Conservation (phyloP, 2,329 filamentous ascomycete genomes). For the Talaromyces sp. region DNA sequence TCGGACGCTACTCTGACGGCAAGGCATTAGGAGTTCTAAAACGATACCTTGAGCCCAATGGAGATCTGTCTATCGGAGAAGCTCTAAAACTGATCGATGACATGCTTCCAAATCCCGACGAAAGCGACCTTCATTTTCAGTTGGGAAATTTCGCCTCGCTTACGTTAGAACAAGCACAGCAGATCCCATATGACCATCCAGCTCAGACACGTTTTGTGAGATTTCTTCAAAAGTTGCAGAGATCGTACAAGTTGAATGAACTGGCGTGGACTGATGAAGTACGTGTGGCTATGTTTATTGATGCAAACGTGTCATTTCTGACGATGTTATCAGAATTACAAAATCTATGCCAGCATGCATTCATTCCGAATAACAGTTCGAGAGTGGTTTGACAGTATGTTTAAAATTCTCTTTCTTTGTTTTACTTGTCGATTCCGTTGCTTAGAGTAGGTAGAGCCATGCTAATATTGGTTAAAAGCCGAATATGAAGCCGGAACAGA, state of each 20-base stretch:
- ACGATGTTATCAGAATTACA: not conserved
- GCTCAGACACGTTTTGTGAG: not conserved
- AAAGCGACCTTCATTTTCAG: not conserved
- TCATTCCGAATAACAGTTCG: not conserved
- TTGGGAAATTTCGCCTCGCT: not conserved
- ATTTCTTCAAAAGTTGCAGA: not conserved
- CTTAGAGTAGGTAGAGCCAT: no score
- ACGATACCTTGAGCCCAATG: not conserved
- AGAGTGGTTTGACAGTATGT: not conserved
- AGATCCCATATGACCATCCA: conserved; percentile 1
- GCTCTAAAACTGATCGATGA: not conserved
- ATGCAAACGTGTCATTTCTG: not conserved
- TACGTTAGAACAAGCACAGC: not conserved
- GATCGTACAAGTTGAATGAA: not conserved
- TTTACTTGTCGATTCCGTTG: no score
- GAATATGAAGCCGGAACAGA: not conserved
- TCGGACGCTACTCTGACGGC: not conserved
- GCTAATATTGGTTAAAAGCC: not conserved
- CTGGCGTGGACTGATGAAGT: not conserved
- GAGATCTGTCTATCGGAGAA: not conserved
- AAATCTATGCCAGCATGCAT: not conserved
- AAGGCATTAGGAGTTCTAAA: not conserved
- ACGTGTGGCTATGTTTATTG: not conserved
- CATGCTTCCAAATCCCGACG: not conserved
- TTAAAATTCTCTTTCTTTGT: no score